Percentiles rank a stretch among this genome's conserved stretches.
Conservation (phyloP, 1,284 basidiomycete species). For the Austroboletus niveus region DNA sequence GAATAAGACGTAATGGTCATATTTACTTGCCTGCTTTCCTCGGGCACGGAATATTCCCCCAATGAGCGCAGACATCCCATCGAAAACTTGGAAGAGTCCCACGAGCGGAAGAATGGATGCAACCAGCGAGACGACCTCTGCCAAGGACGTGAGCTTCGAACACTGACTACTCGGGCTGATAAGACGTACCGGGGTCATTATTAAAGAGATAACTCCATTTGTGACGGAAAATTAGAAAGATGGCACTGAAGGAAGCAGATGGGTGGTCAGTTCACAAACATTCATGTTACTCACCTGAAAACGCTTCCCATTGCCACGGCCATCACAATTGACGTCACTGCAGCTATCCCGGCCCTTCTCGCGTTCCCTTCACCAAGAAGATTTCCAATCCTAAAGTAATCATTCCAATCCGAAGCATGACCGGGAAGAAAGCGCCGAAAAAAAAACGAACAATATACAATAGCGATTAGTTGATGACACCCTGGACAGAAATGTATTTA, state of each 20-base stretch:
- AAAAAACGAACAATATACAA: neutral
- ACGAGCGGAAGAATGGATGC: constrained; percentile 73
- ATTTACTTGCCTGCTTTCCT: constrained; percentile 62
- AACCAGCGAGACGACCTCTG: constrained; percentile 65
- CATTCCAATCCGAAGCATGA: neutral
- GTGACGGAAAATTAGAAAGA: constrained; percentile 73
- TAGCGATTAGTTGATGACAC: too few relatives aligned
- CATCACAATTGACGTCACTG: constrained; percentile 61
- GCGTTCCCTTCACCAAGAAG: constrained; percentile 75
- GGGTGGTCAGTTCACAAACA: neutral
- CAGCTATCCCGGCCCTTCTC: constrained; percentile 64
- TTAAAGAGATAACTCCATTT: constrained; percentile 86
- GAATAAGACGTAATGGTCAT: neutral
- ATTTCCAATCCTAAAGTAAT: constrained; percentile 66
- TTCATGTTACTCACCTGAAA: constrained; percentile 50
- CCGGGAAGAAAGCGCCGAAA: neutral
- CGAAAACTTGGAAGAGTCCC: constrained; percentile 82
- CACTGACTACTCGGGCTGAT: neutral
- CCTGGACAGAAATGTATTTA: constrained; percentile 31
- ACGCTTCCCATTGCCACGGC: constrained; percentile 56
- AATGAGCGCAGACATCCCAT: constrained; percentile 66
- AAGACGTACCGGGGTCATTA: constrained; percentile 60
- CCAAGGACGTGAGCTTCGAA: constrained; percentile 3
- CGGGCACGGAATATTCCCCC: constrained; percentile 78
- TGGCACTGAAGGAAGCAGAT: constrained; percentile 39